phyloP scores from a whole-genome alignment of 345 rosid genomes.

The Acer saccharum region DNA sequence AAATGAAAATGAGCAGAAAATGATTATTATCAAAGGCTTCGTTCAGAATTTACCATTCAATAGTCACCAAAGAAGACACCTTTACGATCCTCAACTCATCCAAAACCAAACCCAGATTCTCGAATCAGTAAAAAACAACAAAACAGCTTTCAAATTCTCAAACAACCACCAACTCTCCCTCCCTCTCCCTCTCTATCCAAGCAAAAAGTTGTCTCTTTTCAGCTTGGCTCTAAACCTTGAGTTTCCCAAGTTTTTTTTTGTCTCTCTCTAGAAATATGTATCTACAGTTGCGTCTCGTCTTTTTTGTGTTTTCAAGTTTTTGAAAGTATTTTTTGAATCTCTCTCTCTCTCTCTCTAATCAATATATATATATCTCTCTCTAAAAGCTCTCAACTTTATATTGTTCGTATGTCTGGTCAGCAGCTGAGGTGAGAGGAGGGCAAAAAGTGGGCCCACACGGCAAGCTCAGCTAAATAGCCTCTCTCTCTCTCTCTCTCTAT shows the following conservation, averaged over 20 bases:
- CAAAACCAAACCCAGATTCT: conserved; percentile 19
- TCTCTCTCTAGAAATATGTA: not conserved
- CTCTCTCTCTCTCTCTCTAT: too few species aligned
- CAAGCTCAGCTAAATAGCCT: too few species aligned
- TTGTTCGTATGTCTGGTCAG: too few species aligned
- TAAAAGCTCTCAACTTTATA: conserved; percentile 2
- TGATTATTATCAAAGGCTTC: not conserved
- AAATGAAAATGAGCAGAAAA: not conserved
- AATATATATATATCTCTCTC: conserved; percentile 12
- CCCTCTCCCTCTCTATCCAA: conserved; percentile 5
- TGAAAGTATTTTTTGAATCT: not conserved
- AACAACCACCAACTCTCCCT: not conserved
- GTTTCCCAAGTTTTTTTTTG: too few species aligned
- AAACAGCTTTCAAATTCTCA: conserved; percentile 10
- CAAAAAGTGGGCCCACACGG: too few species aligned
- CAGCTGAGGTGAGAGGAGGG: too few species aligned
- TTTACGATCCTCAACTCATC: conserved; percentile 29
- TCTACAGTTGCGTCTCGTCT: too few species aligned
- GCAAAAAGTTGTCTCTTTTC: too few species aligned
- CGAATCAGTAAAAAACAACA: not conserved
- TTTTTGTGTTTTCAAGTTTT: not conserved
- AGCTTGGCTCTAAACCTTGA: too few species aligned
- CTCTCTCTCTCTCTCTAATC: not conserved
- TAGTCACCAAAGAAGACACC: conserved; percentile 26
- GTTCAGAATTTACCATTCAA: conserved; percentile 35